Percentiles rank a stretch among this genome's conserved stretches.
These are phyloP conservation scores for Bryoerythrophyllum caledonicum DNA, from an alignment of 225 moss, liverwort and hornwort genomes.

Conservation along the genomic window DNA sequence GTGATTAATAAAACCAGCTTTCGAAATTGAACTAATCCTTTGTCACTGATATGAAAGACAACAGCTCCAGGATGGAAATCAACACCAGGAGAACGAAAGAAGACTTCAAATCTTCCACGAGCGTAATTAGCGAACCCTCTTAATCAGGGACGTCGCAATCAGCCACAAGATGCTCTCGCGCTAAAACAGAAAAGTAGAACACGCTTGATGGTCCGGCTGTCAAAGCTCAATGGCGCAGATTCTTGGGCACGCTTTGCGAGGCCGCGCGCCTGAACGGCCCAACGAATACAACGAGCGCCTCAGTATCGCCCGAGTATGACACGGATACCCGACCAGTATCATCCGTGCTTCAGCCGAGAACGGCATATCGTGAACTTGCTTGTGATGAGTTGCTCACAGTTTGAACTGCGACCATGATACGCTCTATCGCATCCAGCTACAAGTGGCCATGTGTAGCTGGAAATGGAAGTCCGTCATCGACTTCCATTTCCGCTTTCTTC, in stretches of 20 bases:
- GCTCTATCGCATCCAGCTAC: not conserved
- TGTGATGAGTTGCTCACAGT: too few species aligned
- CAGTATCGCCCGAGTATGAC: too few species aligned
- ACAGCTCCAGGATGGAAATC: not conserved
- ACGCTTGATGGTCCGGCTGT: slow-evolving; percentile 5
- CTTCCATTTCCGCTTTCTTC: slow-evolving; percentile 1
- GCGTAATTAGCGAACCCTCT: not conserved
- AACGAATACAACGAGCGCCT: not conserved
- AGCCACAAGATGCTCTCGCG: not conserved
- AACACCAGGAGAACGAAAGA: not conserved
- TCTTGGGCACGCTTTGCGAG: slow-evolving; percentile 24
- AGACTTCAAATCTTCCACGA: not conserved
- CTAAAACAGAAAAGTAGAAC: not conserved
- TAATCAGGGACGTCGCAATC: not conserved
- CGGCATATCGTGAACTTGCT: too few species aligned
- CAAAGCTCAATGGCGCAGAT: slow-evolving; percentile 7
- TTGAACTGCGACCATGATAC: not conserved
- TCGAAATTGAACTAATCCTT: not conserved
- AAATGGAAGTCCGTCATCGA: too few species aligned
- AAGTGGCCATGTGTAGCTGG: not conserved
- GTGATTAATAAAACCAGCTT: not conserved
- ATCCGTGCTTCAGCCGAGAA: too few species aligned
- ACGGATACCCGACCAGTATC: too few species aligned
- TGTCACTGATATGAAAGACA: slow-evolving; percentile 8
- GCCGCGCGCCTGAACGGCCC: not conserved